phyloP scores from a whole-genome alignment of 1,284 basidiomycete species.

The Trichosporon asahii region DNA sequence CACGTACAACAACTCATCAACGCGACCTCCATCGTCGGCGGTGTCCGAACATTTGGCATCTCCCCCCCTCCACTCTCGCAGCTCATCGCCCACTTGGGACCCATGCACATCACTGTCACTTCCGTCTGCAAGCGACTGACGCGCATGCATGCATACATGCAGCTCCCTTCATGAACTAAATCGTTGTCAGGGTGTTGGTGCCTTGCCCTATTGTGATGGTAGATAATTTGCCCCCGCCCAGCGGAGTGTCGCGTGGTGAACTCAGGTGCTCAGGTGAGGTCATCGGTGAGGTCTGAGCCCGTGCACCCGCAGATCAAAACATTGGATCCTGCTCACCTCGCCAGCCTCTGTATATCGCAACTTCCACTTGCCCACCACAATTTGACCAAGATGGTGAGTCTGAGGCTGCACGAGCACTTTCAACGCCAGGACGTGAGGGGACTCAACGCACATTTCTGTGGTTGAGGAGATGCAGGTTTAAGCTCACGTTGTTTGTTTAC shows the following conservation, averaged over 20 bases:
- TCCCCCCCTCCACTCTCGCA: too few species aligned
- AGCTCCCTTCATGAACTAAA: not conserved
- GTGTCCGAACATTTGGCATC: too few species aligned
- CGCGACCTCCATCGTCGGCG: too few species aligned
- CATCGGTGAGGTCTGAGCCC: not conserved
- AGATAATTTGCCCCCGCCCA: not conserved
- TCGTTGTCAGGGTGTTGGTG: too few species aligned
- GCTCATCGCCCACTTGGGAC: too few species aligned
- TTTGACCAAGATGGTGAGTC: not conserved
- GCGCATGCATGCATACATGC: too few species aligned
- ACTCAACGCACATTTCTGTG: too few species aligned
- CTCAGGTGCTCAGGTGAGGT: not conserved
- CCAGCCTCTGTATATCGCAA: not conserved
- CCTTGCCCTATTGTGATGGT: not conserved
- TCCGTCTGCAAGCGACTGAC: too few species aligned
- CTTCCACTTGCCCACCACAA: not conserved
- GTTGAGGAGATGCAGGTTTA: too few species aligned
- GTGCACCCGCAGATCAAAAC: not conserved
- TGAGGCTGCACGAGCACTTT: not conserved
- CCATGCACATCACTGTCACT: too few species aligned
- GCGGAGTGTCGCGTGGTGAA: not conserved
- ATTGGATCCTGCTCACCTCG: not conserved
- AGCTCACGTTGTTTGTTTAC: slow-evolving; percentile 5
- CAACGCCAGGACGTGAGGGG: too few species aligned
- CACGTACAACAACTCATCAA: too few species aligned